phyloP scores from a whole-genome alignment of 2,329 filamentous ascomycete genomes.

The Alternaria sp. region DNA sequence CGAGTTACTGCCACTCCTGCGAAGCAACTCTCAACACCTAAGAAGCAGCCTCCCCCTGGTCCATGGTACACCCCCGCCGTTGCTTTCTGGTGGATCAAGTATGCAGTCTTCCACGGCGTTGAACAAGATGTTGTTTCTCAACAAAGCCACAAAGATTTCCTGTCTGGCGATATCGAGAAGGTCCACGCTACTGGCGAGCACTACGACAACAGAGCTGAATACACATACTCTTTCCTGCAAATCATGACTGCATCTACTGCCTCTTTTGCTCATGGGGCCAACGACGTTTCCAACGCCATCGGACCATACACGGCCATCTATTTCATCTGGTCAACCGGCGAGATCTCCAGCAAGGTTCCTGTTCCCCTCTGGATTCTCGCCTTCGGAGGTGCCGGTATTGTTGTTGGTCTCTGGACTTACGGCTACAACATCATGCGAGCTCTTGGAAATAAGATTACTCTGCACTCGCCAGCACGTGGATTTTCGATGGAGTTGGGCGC shows the following conservation, averaged over 20 bases:
- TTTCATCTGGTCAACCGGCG: constrained; percentile 63
- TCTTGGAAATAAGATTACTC: constrained; percentile 68
- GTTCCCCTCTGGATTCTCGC: constrained; percentile 51
- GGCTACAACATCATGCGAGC: constrained; percentile 72
- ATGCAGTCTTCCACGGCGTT: constrained; percentile 59
- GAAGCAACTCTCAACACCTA: constrained; percentile 25
- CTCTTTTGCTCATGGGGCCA: constrained; percentile 75
- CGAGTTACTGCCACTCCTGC: not conserved
- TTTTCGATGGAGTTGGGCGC: constrained; percentile 53
- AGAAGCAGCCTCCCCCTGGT: constrained; percentile 44
- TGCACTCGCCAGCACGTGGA: constrained; percentile 68
- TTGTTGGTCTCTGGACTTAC: constrained; percentile 68
- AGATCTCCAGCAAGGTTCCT: constrained; percentile 23
- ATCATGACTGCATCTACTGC: constrained; percentile 69
- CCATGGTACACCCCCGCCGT: constrained; percentile 56
- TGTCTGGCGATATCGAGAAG: constrained; percentile 63
- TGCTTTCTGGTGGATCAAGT: constrained; percentile 58
- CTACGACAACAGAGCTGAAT: constrained; percentile 67
- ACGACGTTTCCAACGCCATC: constrained; percentile 67
- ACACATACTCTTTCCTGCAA: constrained; percentile 56
- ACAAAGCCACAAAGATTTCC: constrained; percentile 52
- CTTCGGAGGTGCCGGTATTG: constrained; percentile 60
- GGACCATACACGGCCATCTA: constrained; percentile 69
- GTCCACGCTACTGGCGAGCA: constrained; percentile 66
- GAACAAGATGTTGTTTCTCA: constrained; percentile 59